Conservation (phyloP, 2,329 filamentous ascomycete species). For the Cytospora schulzeri region DNA sequence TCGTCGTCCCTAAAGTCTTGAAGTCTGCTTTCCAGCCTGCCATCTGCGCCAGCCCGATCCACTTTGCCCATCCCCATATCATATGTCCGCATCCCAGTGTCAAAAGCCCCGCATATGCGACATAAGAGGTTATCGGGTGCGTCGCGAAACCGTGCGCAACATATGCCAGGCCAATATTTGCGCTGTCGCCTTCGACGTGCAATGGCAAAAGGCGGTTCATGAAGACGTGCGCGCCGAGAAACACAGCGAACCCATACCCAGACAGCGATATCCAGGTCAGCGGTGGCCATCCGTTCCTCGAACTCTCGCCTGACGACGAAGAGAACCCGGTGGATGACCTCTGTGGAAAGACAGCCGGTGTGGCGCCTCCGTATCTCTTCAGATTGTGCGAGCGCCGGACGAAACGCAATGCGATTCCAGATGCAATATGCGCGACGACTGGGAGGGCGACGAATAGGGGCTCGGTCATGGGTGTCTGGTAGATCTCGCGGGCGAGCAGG, state of each 20-base stretch:
- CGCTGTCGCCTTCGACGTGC: conserved; percentile 77
- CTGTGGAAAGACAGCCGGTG: conserved; percentile 51
- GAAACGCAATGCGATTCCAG: conserved; percentile 76
- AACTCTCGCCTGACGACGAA: conserved; percentile 37
- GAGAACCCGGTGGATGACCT: conserved; percentile 35
- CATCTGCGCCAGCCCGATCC: conserved; percentile 67
- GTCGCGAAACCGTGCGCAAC: conserved; percentile 82
- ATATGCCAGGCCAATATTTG: conserved; percentile 82
- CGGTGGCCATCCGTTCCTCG: conserved; percentile 60
- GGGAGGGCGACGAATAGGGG: conserved; percentile 78
- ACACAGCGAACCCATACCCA: conserved; percentile 69
- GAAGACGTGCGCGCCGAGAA: conserved; percentile 71
- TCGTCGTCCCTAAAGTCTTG: conserved; percentile 33
- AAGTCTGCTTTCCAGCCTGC: conserved; percentile 50
- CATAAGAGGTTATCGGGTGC: conserved; percentile 66
- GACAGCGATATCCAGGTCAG: conserved; percentile 70
- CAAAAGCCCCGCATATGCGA: conserved; percentile 71
- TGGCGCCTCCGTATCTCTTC: conserved; percentile 72
- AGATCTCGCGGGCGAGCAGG: conserved; percentile 87
- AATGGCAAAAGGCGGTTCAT: conserved; percentile 78
- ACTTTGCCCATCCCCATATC: conserved; percentile 83
- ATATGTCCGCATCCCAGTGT: conserved; percentile 73
- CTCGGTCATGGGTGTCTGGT: conserved; percentile 81
- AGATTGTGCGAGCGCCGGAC: conserved; percentile 73
- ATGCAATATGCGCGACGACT: conserved; percentile 72